Percentiles rank a stretch among this genome's conserved stretches.
Conservation (phyloP, 371 early-diverging fungal species). For the Chytridium lagenaria region DNA sequence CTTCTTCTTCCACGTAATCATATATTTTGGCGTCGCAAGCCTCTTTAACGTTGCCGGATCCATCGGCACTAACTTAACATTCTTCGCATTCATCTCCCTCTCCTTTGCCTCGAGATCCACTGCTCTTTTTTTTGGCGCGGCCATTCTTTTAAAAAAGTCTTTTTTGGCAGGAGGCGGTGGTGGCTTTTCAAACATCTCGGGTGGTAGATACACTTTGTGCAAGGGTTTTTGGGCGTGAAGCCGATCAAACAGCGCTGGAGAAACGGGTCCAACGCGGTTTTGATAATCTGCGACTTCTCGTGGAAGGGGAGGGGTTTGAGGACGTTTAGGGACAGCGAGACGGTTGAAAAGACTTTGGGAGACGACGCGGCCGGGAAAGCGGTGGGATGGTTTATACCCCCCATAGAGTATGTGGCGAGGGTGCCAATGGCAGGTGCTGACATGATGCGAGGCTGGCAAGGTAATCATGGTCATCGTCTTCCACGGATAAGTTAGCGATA, state of each 20-base stretch:
- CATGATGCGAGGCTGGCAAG: background rate
- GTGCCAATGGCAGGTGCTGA: conserved; percentile 5
- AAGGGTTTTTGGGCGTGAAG: conserved; percentile 10
- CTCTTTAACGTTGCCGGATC: background rate
- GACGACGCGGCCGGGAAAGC: background rate
- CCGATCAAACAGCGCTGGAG: conserved; percentile 15
- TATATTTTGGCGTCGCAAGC: conserved; percentile 31
- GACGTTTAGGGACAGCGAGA: conserved; percentile 27
- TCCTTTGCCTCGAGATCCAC: background rate
- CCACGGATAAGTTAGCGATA: background rate
- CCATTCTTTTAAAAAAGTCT: conserved; percentile 20
- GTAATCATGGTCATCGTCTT: background rate
- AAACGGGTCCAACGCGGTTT: background rate
- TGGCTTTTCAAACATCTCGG: conserved; percentile 7
- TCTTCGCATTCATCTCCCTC: conserved; percentile 9
- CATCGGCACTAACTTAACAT: background rate
- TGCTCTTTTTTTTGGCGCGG: conserved; percentile 14
- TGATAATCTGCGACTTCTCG: conserved; percentile 1
- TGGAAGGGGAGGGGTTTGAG: conserved; percentile 27
- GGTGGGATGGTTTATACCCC: background rate
- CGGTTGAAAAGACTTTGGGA: conserved; percentile 19
- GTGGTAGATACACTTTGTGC: background rate
- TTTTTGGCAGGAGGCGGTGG: background rate
- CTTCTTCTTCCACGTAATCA: conserved; percentile 32
- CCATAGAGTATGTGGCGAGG: background rate